Evolutionary conservation across 352 stramenopile genomes (phyloP), one percentile per base, ranked within the genome.

Genomic region (Pythium sp.): DNA sequence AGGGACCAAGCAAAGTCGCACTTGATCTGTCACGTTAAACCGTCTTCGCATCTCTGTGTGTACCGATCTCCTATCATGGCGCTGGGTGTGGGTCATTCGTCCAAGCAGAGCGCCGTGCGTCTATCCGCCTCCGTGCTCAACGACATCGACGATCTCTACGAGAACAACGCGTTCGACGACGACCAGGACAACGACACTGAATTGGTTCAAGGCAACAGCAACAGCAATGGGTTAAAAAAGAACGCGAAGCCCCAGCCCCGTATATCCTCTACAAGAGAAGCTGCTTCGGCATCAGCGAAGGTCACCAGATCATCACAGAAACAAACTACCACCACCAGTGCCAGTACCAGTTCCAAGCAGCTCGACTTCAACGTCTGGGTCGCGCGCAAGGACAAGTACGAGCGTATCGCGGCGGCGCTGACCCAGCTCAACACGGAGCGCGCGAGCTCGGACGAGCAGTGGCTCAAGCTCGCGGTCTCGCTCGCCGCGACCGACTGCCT

Each of bases 341-440:
- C 53, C 20, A 64, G 43, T 47, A 12, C 32, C 11, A 58, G 22
- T 32, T 15, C 26, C 22, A 76, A 76, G 30, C 64, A 69, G 34
- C 74, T 93, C 56, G 77, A 93, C 28, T 95, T 97, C 62, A 78
- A 93, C 38, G 78, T 91, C 12, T 97, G 87, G 87, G 86, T 97
- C 14, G 80, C 80, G 7, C 83, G 86, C 32, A 95, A 97, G 64
- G 89, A 97, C 74, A 94, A 93, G 66, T 95, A 93, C 62, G 88
- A 95, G 70, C 82, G 85, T 28, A 90, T 89, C 58, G 78, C 87
- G 12, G 65, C 74, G 26, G 74, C 89, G 46, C 72, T 97, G 14
- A 58, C 69, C 22, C 70, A 91, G 49, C 71, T 97, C 22, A 89
- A 92, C 68, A 82, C 77, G 4, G 74, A 89, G 26, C 85, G 90